Conservation (phyloP, 2,329 filamentous ascomycete species). For the Westerdykella ornata region DNA sequence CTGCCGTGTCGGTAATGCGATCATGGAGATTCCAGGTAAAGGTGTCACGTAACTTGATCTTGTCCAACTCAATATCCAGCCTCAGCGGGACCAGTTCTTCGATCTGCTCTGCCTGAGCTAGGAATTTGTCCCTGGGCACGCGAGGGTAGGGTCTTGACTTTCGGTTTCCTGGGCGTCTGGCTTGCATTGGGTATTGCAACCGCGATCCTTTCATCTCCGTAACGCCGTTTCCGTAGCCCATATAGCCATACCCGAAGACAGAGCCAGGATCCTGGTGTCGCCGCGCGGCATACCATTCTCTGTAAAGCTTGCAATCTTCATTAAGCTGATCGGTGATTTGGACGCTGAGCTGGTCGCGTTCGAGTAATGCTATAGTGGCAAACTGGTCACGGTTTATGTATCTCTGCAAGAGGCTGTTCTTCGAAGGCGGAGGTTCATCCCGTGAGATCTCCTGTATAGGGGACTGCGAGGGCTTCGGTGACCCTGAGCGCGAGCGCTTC, state of each 20-base stretch:
- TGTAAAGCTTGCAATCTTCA: constrained; percentile 22
- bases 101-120: constrained; percentile 77
- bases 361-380: constrained; percentile 49
- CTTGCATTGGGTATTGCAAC: constrained; percentile 72
- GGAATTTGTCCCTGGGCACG: constrained; percentile 65
- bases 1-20: constrained; percentile 66
- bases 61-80: constrained; percentile 90
- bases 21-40: constrained; percentile 99
- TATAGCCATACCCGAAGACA: constrained; percentile 67
- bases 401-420: constrained; percentile 51
- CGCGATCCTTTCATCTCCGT: constrained; percentile 64
- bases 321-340: constrained; percentile 58
- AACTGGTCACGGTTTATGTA: constrained; percentile 60
- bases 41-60: constrained; percentile 89
- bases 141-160: constrained; percentile 67
- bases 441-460: constrained; percentile 34
- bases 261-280: constrained; percentile 51
- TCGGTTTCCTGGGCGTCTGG: constrained; percentile 69
- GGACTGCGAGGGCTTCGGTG: constrained; percentile 43
- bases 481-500: constrained; percentile 56
- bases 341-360: constrained; percentile 46
- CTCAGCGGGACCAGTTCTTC: constrained; percentile 89
- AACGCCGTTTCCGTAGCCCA: constrained; percentile 78
- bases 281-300: constrained; percentile 51
- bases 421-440: constrained; percentile 29